These are phyloP conservation scores for Neoboletus brunneissimus DNA, from an alignment of 768 basidiomycete genomes.

Conservation along the genomic window DNA sequence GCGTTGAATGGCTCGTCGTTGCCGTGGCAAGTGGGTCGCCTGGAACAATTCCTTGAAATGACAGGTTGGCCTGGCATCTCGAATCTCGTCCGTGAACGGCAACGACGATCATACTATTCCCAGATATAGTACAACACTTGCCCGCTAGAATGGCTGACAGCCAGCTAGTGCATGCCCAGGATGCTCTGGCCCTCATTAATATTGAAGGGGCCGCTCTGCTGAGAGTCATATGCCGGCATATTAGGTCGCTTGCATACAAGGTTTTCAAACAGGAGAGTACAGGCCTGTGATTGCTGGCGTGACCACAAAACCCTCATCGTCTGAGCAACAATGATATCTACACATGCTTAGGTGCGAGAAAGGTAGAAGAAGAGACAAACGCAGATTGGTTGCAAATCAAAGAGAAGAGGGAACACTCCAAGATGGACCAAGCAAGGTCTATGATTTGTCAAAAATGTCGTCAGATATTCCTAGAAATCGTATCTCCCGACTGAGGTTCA, in stretches of 20 bases:
- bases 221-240: too few species aligned
- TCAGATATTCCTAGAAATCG: not conserved
- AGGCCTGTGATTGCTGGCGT: not conserved
- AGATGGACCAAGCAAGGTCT: not conserved
- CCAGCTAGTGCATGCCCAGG: too few species aligned
- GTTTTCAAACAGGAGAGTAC: not conserved
- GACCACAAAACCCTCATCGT: too few species aligned
- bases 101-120: constrained; percentile 16
- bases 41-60: not conserved
- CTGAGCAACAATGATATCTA: not conserved
- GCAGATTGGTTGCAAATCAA: not conserved
- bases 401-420: not conserved
- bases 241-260: too few species aligned
- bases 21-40: constrained; percentile 8
- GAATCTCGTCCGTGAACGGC: not conserved
- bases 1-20: not conserved
- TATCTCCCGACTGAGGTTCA: constrained; percentile 5
- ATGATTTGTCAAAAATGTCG: not conserved
- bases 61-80: not conserved
- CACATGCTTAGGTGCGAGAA: not conserved
- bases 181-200: too few species aligned
- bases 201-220: too few species aligned
- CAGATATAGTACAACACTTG: not conserved
- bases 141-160: not conserved
- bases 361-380: not conserved